Conservation (phyloP, 2,329 filamentous ascomycete species). For the Aureobasidium sp. region DNA sequence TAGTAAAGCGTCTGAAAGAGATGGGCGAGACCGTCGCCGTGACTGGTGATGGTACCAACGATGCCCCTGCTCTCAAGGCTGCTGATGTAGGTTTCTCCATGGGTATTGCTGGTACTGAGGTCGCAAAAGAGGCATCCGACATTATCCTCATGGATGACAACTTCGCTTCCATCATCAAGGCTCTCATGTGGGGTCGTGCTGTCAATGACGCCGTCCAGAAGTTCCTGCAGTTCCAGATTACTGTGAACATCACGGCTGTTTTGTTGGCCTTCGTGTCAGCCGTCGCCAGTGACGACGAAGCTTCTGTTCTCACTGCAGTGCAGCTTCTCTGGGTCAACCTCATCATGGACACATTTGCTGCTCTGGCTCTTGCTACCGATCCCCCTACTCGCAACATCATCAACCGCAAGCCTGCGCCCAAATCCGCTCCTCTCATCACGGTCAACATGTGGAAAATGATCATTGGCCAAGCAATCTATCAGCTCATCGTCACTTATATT, state of each 20-base stretch:
- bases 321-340: constrained; percentile 94
- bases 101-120: constrained; percentile 60
- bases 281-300: constrained; percentile 61
- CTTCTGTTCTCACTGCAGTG: constrained; percentile 76
- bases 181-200: constrained; percentile 55
- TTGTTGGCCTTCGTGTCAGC: constrained; percentile 81
- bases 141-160: constrained; percentile 59
- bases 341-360: constrained; percentile 95
- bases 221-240: constrained; percentile 64
- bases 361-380: constrained; percentile 80
- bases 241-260: constrained; percentile 88
- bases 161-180: constrained; percentile 56
- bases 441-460: constrained; percentile 99
- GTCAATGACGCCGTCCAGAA: constrained; percentile 51
- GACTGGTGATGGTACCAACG: constrained; percentile 61
- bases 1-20: constrained; percentile 58
- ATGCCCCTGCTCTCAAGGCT: constrained; percentile 58
- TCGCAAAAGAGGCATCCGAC: constrained; percentile 55
- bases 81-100: constrained; percentile 63
- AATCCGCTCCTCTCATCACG: constrained; percentile 71
- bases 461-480: constrained; percentile 82
- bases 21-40: constrained; percentile 61
- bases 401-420: constrained; percentile 70
- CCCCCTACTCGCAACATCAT: constrained; percentile 77
- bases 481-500: constrained; percentile 70